phyloP scores from a whole-genome alignment of 2,329 filamentous ascomycete species.

The Fusarium aywerte region DNA sequence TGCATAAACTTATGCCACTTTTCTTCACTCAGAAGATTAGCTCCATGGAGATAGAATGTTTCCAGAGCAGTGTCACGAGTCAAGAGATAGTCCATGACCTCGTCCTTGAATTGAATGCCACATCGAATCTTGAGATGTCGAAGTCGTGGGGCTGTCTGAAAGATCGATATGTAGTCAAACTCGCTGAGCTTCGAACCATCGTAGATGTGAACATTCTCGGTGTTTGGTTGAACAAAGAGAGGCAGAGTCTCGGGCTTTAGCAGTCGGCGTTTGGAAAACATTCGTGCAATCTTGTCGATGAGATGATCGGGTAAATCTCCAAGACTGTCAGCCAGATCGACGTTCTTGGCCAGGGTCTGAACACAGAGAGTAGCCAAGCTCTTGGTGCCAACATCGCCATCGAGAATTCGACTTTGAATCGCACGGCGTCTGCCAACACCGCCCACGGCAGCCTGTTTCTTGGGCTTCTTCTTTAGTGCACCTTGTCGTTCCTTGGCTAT shows the following conservation, averaged over 20 bases:
- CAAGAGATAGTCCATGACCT: slow-evolving; percentile 82
- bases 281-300: slow-evolving; percentile 68
- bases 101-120: slow-evolving; percentile 91
- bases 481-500: slow-evolving; percentile 69
- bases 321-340: slow-evolving; percentile 70
- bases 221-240: slow-evolving; percentile 65
- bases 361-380: slow-evolving; percentile 72
- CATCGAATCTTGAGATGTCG: slow-evolving; percentile 80
- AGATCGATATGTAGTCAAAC: slow-evolving; percentile 83
- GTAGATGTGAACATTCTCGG: slow-evolving; percentile 65
- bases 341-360: slow-evolving; percentile 70
- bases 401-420: slow-evolving; percentile 84
- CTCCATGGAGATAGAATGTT: slow-evolving; percentile 81
- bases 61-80: slow-evolving; percentile 76
- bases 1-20: slow-evolving; percentile 79
- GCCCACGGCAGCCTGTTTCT: slow-evolving; percentile 59
- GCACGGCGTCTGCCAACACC: slow-evolving; percentile 75
- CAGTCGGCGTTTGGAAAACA: slow-evolving; percentile 69
- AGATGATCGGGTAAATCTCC: slow-evolving; percentile 66
- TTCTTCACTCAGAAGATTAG: slow-evolving; percentile 82
- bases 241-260: slow-evolving; percentile 64
- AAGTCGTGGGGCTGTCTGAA: slow-evolving; percentile 77
- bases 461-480: slow-evolving; percentile 56
- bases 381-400: slow-evolving; percentile 78
- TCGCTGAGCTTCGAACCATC: slow-evolving; percentile 72